Conservation (phyloP, 1,139 yeast genomes). For the Geotrichum armillariae region DNA sequence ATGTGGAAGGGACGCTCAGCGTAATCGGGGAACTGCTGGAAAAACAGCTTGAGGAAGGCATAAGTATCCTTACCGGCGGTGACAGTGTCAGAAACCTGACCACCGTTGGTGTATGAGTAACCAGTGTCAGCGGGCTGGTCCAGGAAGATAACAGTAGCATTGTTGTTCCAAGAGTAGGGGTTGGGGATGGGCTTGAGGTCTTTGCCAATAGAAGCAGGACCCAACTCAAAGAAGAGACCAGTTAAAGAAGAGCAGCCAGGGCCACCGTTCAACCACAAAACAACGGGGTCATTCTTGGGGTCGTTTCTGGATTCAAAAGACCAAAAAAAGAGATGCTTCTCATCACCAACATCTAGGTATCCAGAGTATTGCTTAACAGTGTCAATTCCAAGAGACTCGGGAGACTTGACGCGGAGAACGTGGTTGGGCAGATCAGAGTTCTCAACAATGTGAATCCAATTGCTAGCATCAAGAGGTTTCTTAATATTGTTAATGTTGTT, state of each 20-base stretch:
- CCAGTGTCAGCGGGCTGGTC: constrained; percentile 97
- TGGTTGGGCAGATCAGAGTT: constrained; percentile 22
- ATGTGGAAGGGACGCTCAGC: constrained; percentile 65
- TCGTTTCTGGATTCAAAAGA: constrained; percentile 88
- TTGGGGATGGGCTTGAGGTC: constrained; percentile 70
- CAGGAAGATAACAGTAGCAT: constrained; percentile 86
- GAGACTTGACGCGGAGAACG: constrained; percentile 47
- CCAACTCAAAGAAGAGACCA: constrained; percentile 89
- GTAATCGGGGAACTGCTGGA: constrained; percentile 69
- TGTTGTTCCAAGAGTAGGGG: constrained; percentile 84
- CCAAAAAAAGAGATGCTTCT: constrained; percentile 84
- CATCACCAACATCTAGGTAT: constrained; percentile 80
- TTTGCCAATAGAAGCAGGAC: constrained; percentile 73
- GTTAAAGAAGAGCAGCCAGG: constrained; percentile 91
- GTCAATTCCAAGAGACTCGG: constrained; percentile 70
- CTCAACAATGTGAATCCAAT: constrained; percentile 21
- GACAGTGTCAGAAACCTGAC: constrained; percentile 54
- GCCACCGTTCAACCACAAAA: constrained; percentile 89
- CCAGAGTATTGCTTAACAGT: constrained; percentile 76
- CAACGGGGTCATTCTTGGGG: constrained; percentile 79
- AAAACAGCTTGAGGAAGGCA: constrained; percentile 73
- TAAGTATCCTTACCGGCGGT: constrained; percentile 81
- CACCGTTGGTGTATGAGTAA: constrained; percentile 68
- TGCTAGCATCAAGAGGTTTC: constrained; percentile 12
- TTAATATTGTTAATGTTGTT: not conserved